phyloP scores from a whole-genome alignment of 306 rosid genomes.

The Dryas alaskensis region DNA sequence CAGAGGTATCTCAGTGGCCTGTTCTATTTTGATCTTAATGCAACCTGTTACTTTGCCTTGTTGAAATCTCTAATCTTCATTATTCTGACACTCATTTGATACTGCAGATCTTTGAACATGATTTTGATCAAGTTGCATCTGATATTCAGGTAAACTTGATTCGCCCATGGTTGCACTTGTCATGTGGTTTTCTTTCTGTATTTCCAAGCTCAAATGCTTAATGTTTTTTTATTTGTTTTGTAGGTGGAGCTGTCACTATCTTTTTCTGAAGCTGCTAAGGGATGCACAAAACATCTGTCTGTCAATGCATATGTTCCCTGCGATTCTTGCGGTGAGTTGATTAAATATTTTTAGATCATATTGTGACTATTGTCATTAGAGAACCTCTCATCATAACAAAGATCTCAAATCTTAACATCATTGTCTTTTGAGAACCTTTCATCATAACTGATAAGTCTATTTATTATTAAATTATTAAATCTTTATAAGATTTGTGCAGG shows the following conservation, averaged over 20 bases:
- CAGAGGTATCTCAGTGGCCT: constrained; percentile 56
- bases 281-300: constrained; percentile 74
- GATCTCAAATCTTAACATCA: not conserved
- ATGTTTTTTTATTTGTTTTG: constrained; percentile 21
- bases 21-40: constrained; percentile 1
- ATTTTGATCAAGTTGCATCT: constrained; percentile 50
- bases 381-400: not conserved
- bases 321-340: constrained; percentile 70
- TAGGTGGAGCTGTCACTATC: constrained; percentile 73
- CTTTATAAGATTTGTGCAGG: not conserved
- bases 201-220: constrained; percentile 27
- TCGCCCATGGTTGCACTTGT: constrained; percentile 14
- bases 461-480: not conserved
- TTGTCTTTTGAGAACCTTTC: not conserved
- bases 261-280: constrained; percentile 78
- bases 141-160: constrained; percentile 66
- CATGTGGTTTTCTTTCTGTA: constrained; percentile 21
- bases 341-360: constrained; percentile 5
- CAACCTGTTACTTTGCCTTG: constrained; percentile 2
- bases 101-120: constrained; percentile 82
- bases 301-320: constrained; percentile 78
- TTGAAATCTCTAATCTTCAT: not conserved
- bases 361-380: not conserved
- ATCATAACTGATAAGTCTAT: not conserved
- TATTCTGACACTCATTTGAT: constrained; percentile 14